A percentile compares a stretch with the other conserved stretches of the same genome.
Conservation (phyloP, 179 eudicot genomes). For the Pouteria campechiana region DNA sequence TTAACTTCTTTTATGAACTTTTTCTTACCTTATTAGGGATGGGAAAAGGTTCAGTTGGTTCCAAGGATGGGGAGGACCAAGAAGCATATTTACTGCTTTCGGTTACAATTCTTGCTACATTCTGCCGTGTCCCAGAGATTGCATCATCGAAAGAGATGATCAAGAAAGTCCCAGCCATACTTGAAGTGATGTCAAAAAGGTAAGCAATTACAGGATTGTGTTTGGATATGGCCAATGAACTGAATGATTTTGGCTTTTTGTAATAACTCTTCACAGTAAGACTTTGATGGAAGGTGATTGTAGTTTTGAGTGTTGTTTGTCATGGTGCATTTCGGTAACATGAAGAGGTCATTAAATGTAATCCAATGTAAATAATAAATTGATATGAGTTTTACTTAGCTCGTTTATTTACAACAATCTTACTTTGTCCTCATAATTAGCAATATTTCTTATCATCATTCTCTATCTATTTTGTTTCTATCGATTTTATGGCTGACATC, state of each 20-base stretch:
- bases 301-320: conserved; percentile 4
- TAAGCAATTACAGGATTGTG: conserved; percentile 13
- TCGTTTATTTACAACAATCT: no score
- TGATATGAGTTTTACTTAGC: no score
- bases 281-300: no score
- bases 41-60: conserved; percentile 32
- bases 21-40: conserved; percentile 32
- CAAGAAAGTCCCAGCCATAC: conserved; percentile 40
- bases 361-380: no score
- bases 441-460: no score
- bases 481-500: no score
- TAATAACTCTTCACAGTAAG: neutral
- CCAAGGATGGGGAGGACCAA: conserved; percentile 29
- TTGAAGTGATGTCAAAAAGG: conserved; percentile 55
- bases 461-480: no score
- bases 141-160: conserved; percentile 65
- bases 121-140: conserved; percentile 63
- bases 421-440: no score
- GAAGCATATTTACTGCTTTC: conserved; percentile 62
- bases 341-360: no score
- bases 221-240: neutral
- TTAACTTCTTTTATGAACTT: neutral
- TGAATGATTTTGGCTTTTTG: neutral
- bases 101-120: conserved; percentile 52
- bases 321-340: no score